Evolutionary conservation across 371 early-diverging fungal species (phyloP).

Genomic region (Phascolomyces articulosus): DNA sequence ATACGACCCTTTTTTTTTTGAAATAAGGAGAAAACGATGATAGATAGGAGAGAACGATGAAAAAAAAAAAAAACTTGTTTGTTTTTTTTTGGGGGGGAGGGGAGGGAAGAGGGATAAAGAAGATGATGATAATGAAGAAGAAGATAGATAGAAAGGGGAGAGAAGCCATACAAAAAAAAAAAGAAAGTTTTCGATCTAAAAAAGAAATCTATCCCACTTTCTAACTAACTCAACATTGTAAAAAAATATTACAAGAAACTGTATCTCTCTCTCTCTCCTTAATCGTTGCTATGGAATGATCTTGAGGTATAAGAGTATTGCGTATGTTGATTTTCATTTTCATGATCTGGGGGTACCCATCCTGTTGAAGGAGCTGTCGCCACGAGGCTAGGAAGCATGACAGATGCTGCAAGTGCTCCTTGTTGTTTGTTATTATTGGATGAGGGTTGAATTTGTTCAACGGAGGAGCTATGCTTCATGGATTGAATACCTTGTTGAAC

Average conservation of each 20-base stretch:
- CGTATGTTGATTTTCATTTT: slow-evolving; percentile 20
- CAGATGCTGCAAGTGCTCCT: slow-evolving; percentile 17
- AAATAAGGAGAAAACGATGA: neutral
- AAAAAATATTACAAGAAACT: too few species aligned
- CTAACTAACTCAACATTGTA: too few species aligned
- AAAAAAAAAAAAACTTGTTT: neutral
- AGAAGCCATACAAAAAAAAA: too few species aligned
- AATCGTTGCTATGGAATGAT: slow-evolving; percentile 7
- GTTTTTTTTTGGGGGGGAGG: neutral
- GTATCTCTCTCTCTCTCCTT: too few species aligned
- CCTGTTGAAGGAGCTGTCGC: slow-evolving; percentile 21
- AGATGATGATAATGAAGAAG: too few species aligned
- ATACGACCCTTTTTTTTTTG: neutral
- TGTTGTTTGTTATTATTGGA: slow-evolving; percentile 16
- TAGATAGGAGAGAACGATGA: slow-evolving; percentile 5
- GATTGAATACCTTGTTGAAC: slow-evolving; percentile 19
- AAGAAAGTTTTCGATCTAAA: too few species aligned
- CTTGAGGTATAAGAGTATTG: slow-evolving; percentile 19
- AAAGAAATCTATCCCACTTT: too few species aligned
- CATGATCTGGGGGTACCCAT: slow-evolving; percentile 14
- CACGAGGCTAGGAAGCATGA: slow-evolving; percentile 17
- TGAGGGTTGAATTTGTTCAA: neutral
- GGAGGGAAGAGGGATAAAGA: too few species aligned
- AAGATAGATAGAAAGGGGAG: too few species aligned
- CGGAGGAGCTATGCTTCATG: neutral